Base-by-base conservation (phyloP, 2,329 filamentous ascomycete genomes). In the Colletotrichum magnum region DNA sequence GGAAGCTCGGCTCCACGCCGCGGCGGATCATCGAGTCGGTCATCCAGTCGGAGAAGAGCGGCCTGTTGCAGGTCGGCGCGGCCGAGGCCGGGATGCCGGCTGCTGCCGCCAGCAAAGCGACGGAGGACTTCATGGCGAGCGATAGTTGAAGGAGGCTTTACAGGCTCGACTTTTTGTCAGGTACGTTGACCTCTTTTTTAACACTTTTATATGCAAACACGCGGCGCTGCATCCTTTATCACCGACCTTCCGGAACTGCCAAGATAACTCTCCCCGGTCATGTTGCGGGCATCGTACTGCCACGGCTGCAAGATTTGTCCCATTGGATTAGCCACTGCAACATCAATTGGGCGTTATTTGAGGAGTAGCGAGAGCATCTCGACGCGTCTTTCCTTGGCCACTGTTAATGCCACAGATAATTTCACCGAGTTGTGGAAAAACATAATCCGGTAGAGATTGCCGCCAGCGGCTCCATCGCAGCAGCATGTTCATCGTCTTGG, bases 1-100 rank as follows among this genome's bases (percentile, higher is more conserved):
- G 77, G 48, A 79, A 79, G n/a, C 81, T 81, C 0, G 81, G 75
- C 1, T 75, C 66, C 3, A 84, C 76, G 3, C 79, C 77, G 71
- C 79, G 76, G 58, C 75, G 73, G 50, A 87, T 82, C 72, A 85
- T 83, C 2, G 85, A 86, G 58, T 84, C 79, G 12, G 85, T 81
- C 79, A 86, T 84, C 75, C 75, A 77, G 10, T 73, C 64, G 0
- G 81, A 74, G 54, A 80, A 80, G 13, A 73, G 32, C 4, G 48
- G 12, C 6, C 21, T 15, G 12, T 43, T 45, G 36, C 6, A 53
- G 2, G 48, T 43, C 12, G 58, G 58, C 15, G 58, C 58, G 13
- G 36, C 58, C 4, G 48, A 26, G 6, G 36, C 15, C 2, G 21
- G 15, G 2, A 36, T 36, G 21, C 58, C 21, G 18, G 18, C 21